Base-by-base conservation (phyloP, 495 filamentous ascomycete species). In the Glutinoglossum americanum region DNA sequence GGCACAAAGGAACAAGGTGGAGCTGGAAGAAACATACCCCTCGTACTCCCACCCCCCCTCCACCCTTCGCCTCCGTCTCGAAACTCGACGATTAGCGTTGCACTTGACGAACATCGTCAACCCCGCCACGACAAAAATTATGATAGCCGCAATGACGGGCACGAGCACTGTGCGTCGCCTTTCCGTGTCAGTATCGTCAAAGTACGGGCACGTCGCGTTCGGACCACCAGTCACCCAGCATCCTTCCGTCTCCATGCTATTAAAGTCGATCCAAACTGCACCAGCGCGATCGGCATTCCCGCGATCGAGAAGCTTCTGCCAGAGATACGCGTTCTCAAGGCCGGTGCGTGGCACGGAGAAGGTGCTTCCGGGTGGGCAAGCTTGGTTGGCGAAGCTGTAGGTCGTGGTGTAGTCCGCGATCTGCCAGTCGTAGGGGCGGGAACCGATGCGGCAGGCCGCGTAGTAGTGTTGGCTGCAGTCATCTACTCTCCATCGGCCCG, bases 11-110 rank as follows among this genome's bases (percentile, higher is more conserved):
- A n/a, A n/a, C n/a, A n/a, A n/a, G n/a, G n/a, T n/a, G n/a, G n/a
- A n/a, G n/a, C n/a, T n/a, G n/a, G n/a, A n/a, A n/a, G n/a, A n/a
- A n/a, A n/a, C n/a, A n/a, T n/a, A n/a, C n/a, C 80, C 80, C 62
- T 84, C 80, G 67, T 84, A 84, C 45, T 81, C 77, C 76, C 78
- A 80, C 0, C 80, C 78, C 45, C 74, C 72, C 44, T 73, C 74
- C 7, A 69, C 64, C 60, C 72, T 74, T 64, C 71, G 74, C 55
- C 74, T 68, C 47, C 74, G 70, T 51, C 72, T 70, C 30, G 70
- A 73, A 45, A 69, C 74, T 28, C 75, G 67, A 26, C 80, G 63
- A 63, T 81, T 82, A 27, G 76, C 71, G 54, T 78, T 80, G 60
- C 77, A 80, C 62, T 83, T 83, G 51, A 80, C 73, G 61, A 83